Base-by-base conservation (phyloP, 2,329 filamentous ascomycete genomes). In the Tolypocladium endophyticum region DNA sequence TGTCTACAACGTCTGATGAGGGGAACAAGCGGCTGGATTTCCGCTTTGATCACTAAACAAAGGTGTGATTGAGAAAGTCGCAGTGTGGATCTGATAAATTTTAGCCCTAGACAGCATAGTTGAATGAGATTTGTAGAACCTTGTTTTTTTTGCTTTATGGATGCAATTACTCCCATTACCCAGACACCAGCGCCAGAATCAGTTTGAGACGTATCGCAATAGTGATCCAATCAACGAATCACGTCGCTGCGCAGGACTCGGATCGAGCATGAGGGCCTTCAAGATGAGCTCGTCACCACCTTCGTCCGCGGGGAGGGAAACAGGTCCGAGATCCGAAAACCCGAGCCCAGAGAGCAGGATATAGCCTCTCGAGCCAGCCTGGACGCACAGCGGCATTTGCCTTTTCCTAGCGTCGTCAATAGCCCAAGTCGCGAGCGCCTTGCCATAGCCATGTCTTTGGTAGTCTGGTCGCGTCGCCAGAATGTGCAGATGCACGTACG, bases 21-120 rank as follows among this genome's bases (percentile, higher is more conserved):
- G 81, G 81, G 0, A 76, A 77, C 60, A 79, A 83, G 70, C 77
- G 83, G 66, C 67, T 82, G 58, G 80, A 84, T 63, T 84, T 84
- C 65, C 68, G 78, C 23, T 84, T 84, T 61, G 76, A 69, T 14
- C 78, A 80, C 63, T 81, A 72, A 55, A 58, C 11, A 9, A 30
- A 35, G 2, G 5, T 23, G 18, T 3, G 12, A 18, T 33, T 23
- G 3, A 33, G 20, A 33, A 4, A 33, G 28, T n/a, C 20, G 5
- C 30, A 35, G n/a, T 7, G 0, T 23, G 20, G 18, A 33, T 52
- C 11, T 52, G 3, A 3, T 52, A 1, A 28, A 36, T 12, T 14
- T 36, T 36, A 14, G 35, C 11, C 11, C 11, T 12, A 14, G 35
- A 36, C 3, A 36, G 35, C 7, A 12, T 14, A 36, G 35, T 3